phyloP scores from a whole-genome alignment of 441 rosid species.

The Viola pubescens region DNA sequence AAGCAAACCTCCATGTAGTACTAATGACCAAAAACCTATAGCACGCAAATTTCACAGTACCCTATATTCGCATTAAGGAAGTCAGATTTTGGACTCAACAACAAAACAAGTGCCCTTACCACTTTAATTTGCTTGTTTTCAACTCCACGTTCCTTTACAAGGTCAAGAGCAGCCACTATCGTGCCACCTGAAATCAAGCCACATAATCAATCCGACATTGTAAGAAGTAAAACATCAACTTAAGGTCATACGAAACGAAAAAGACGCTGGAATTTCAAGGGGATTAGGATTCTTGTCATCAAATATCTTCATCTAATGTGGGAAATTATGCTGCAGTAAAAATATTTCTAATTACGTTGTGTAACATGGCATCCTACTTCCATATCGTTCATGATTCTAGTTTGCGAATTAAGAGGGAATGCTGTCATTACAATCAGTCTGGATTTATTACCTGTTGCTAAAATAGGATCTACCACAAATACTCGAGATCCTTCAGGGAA shows the following conservation, averaged over 20 bases:
- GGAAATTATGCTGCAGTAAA: no score
- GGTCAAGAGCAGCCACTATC: constrained; percentile 66
- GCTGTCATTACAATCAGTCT: not conserved
- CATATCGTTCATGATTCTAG: no score
- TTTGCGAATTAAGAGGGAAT: no score
- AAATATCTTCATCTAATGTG: no score
- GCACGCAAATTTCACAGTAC: not conserved
- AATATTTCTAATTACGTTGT: no score
- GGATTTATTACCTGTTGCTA: constrained; percentile 63
- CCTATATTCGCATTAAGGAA: not conserved
- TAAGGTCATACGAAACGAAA: no score
- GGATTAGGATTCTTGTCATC: no score
- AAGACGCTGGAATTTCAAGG: no score
- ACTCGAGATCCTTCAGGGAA: constrained; percentile 60
- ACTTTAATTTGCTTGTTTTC: constrained; percentile 77
- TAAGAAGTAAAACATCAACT: no score
- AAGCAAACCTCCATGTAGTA: not conserved
- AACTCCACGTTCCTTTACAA: constrained; percentile 62
- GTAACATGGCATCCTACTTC: no score
- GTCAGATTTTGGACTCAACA: not conserved
- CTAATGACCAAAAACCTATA: not conserved
- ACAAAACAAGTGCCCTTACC: constrained; percentile 31
- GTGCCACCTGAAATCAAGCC: constrained; percentile 62
- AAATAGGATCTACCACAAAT: constrained; percentile 79
- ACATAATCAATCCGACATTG: not conserved